Evolutionary conservation across 805 yeast species (phyloP).

Genomic region (Zygoascus flipseniorum): DNA sequence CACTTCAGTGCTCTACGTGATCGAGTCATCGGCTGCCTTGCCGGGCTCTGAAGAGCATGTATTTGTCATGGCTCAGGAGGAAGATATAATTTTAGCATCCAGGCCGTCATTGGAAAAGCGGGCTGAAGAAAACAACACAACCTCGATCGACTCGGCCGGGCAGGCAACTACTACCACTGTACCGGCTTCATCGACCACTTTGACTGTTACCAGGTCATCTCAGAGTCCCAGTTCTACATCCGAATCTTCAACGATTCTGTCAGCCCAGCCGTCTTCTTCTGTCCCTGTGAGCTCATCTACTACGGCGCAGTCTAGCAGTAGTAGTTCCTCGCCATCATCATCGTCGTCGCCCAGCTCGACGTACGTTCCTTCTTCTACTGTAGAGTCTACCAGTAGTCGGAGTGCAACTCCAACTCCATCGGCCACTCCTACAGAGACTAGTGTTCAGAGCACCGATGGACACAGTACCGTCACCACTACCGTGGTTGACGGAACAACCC

Average conservation of each 20-base stretch:
- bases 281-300: constrained; percentile 2
- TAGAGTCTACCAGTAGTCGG: constrained; percentile 2
- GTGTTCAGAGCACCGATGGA: not conserved
- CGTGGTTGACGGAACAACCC: constrained; percentile 3
- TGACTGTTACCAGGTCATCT: not conserved
- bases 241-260: not conserved
- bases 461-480: constrained; percentile 11
- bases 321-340: not conserved
- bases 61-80: not conserved
- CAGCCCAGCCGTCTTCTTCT: not conserved
- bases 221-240: not conserved
- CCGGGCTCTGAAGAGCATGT: not conserved
- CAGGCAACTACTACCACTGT: not conserved
- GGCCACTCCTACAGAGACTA: constrained; percentile 3
- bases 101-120: not conserved
- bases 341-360: constrained; percentile 1
- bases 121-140: not conserved
- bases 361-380: not conserved
- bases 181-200: not conserved
- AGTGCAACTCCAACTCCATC: not conserved
- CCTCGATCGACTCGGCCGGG: not conserved
- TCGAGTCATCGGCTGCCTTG: not conserved
- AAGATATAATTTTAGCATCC: not conserved
- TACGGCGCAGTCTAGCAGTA: constrained; percentile 1
- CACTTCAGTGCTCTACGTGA: not conserved